Evolutionary conservation across 73 alveolate species (phyloP).

Genomic region (Tetrahymena thermophila): DNA sequence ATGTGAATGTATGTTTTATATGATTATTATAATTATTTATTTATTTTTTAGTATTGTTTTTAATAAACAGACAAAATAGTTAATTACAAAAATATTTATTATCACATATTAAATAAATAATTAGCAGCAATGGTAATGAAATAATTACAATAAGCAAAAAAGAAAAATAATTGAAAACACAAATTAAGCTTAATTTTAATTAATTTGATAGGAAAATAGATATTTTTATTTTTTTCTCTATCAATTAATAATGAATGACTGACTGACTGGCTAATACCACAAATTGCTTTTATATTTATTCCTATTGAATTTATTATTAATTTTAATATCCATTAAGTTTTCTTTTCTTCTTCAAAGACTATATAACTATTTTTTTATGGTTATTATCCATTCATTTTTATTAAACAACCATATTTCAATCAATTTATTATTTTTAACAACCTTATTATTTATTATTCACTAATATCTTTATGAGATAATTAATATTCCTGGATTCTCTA

Average conservation of each 20-base stretch:
- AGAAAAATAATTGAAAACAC: not conserved
- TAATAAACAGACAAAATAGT: not conserved
- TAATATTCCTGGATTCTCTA: too few species aligned
- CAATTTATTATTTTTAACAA: not conserved
- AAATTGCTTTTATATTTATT: not conserved
- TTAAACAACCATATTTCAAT: not conserved
- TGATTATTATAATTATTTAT: not conserved
- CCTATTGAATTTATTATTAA: not conserved
- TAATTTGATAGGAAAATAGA: not conserved
- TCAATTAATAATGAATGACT: not conserved
- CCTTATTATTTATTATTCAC: not conserved
- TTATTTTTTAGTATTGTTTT: too few species aligned
- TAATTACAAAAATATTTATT: not conserved
- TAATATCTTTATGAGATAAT: too few species aligned
- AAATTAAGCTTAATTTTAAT: not conserved
- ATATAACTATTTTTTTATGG: not conserved
- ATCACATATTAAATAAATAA: not conserved
- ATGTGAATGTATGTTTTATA: not conserved
- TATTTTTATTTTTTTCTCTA: not conserved
- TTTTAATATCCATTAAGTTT: not conserved
- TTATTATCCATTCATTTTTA: not conserved
- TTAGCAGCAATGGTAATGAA: not conserved
- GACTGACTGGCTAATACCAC: not conserved
- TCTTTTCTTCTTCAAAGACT: not conserved
- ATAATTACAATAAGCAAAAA: not conserved